phyloP scores from a whole-genome alignment of 106 monocot genomes.

The Phalaenopsis aphrodite region DNA sequence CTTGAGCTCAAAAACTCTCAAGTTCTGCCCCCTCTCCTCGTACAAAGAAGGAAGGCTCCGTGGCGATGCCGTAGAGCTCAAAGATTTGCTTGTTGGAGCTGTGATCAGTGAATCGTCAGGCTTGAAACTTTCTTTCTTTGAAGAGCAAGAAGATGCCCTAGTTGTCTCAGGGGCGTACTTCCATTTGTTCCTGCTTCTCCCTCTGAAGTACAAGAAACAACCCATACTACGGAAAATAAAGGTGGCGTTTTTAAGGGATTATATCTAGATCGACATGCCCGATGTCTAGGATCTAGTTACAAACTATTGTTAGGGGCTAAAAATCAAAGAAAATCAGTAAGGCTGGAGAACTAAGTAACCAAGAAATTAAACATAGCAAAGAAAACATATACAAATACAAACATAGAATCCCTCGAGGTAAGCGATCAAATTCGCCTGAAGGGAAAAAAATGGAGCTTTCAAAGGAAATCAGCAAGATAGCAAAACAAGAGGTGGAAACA shows the following conservation, averaged over 20 bases:
- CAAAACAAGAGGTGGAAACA: no score
- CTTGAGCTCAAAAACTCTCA: slow-evolving; percentile 20
- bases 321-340: neutral
- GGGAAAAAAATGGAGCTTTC: neutral
- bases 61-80: slow-evolving; percentile 14
- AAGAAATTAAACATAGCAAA: neutral
- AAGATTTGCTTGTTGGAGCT: slow-evolving; percentile 15
- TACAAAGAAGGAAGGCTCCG: slow-evolving; percentile 17
- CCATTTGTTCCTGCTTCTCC: neutral
- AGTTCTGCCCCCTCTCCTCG: slow-evolving; percentile 19
- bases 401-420: neutral
- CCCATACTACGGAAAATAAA: slow-evolving; percentile 8
- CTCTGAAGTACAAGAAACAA: slow-evolving; percentile 8
- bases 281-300: neutral
- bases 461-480: neutral
- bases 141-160: neutral
- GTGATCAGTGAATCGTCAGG: slow-evolving; percentile 9
- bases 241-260: neutral
- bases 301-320: neutral
- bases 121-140: neutral
- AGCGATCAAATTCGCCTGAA: neutral
- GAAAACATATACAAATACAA: neutral
- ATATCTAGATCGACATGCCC: neutral
- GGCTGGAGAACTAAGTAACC: no score
- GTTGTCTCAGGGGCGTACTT: neutral